Evolutionary conservation across 2,329 filamentous ascomycete genomes (phyloP).

Genomic region (Penicillium sp.): DNA sequence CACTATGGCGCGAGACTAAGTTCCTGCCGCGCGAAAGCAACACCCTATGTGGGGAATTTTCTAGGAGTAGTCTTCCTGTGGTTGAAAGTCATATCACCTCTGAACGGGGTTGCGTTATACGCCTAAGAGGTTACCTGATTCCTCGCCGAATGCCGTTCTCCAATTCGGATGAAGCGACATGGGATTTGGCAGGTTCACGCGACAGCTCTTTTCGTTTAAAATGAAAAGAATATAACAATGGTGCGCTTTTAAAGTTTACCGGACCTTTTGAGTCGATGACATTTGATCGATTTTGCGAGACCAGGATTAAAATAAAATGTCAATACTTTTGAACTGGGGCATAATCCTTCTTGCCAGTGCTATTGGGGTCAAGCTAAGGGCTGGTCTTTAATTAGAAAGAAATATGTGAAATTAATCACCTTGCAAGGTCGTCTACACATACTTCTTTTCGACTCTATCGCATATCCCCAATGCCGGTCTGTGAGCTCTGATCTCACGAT

Average conservation of each 20-base stretch:
- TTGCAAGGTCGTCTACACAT: not conserved
- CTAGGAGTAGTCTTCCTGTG: not conserved
- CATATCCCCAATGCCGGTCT: not conserved
- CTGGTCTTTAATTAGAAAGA: not conserved
- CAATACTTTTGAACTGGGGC: not conserved
- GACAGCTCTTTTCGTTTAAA: not conserved
- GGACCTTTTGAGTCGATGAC: too few relatives aligned
- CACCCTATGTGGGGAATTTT: too few relatives aligned
- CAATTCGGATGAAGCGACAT: not conserved
- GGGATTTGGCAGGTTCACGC: not conserved
- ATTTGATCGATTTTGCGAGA: too few relatives aligned
- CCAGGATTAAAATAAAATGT: not conserved
- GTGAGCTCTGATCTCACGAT: not conserved
- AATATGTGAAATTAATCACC: not conserved
- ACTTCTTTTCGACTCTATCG: not conserved
- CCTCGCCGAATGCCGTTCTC: not conserved
- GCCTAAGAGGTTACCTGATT: not conserved
- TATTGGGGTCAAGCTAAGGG: not conserved
- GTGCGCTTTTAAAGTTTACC: too few relatives aligned
- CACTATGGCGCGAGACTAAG: not conserved
- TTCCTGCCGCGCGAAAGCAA: not conserved
- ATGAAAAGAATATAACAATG: not conserved
- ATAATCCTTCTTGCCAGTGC: not conserved
- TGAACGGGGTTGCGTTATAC: not conserved
- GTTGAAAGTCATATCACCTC: not conserved